phyloP scores from a whole-genome alignment of 345 rosid genomes.

The Eucalyptus regnans region DNA sequence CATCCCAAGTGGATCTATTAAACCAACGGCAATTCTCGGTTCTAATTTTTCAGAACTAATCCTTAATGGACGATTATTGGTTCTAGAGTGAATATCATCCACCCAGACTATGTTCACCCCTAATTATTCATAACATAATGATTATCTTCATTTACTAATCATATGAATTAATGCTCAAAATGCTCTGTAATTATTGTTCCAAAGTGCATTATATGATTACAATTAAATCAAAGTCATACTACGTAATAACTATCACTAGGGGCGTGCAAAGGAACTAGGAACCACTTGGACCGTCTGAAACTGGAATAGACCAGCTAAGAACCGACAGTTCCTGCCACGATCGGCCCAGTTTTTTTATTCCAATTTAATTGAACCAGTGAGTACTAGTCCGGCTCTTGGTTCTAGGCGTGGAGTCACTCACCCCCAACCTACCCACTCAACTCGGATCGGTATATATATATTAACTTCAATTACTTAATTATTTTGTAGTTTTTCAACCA shows the following conservation, averaged over 20 bases:
- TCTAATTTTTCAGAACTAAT: accelerated
- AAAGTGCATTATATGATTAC: too few species aligned
- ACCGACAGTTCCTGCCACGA: too few species aligned
- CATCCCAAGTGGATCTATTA: too few species aligned
- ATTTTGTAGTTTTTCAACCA: too few species aligned
- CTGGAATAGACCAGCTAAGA: accelerated
- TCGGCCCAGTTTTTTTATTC: too few species aligned
- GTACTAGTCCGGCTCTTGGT: accelerated
- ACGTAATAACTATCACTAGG: too few species aligned
- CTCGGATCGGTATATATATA: too few species aligned
- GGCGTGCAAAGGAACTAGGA: accelerated
- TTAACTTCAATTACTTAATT: too few species aligned
- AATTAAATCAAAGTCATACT: background rate
- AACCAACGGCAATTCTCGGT: accelerated
- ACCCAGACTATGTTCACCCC: accelerated
- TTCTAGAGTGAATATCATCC: too few species aligned
- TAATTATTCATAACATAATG: background rate
- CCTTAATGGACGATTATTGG: accelerated
- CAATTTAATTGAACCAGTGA: accelerated
- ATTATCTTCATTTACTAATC: background rate
- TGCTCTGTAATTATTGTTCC: background rate
- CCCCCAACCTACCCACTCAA: too few species aligned
- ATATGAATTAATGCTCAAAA: background rate
- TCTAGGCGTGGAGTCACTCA: accelerated
- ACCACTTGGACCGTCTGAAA: accelerated